These are phyloP conservation scores for Naganishia antarctica DNA, from an alignment of 768 basidiomycete genomes.

Conservation along the genomic window DNA sequence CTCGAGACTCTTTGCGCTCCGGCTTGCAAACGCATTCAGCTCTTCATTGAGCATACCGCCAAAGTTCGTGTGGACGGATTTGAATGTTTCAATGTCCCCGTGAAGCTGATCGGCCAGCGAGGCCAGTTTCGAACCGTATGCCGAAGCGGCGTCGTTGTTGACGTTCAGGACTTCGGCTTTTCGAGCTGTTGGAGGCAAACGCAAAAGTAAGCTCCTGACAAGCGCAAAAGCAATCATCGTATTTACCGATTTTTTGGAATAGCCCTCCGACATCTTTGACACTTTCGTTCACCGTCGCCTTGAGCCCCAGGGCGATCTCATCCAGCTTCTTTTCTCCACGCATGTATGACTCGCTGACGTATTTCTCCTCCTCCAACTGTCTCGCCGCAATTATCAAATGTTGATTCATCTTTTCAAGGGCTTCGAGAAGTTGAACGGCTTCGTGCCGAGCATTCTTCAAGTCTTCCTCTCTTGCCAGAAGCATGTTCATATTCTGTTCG, in stretches of 20 bases:
- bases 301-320: constrained; percentile 66
- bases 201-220: background rate
- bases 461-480: constrained; percentile 72
- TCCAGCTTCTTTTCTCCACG: constrained; percentile 67
- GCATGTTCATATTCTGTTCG: constrained; percentile 74
- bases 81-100: constrained; percentile 61
- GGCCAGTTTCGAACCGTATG: constrained; percentile 61
- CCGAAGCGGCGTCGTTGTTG: constrained; percentile 64
- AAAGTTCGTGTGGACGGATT: constrained; percentile 58
- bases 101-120: constrained; percentile 57
- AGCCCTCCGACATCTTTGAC: constrained; percentile 65
- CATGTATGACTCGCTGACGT: constrained; percentile 72
- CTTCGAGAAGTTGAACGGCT: constrained; percentile 56
- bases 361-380: constrained; percentile 69
- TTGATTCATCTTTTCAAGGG: constrained; percentile 47
- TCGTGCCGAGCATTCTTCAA: constrained; percentile 53
- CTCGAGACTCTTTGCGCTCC: constrained; percentile 52
- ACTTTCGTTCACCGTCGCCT: constrained; percentile 62
- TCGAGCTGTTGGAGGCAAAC: constrained; percentile 57
- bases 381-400: constrained; percentile 57
- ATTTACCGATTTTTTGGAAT: constrained; percentile 77
- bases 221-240: background rate
- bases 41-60: constrained; percentile 58
- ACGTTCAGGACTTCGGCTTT: constrained; percentile 61
- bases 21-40: constrained; percentile 57